A percentile compares a stretch with the other conserved stretches of the same genome.
phyloP scores from a whole-genome alignment of 2,329 filamentous ascomycete species.

The Pestalotiopsis sp. region DNA sequence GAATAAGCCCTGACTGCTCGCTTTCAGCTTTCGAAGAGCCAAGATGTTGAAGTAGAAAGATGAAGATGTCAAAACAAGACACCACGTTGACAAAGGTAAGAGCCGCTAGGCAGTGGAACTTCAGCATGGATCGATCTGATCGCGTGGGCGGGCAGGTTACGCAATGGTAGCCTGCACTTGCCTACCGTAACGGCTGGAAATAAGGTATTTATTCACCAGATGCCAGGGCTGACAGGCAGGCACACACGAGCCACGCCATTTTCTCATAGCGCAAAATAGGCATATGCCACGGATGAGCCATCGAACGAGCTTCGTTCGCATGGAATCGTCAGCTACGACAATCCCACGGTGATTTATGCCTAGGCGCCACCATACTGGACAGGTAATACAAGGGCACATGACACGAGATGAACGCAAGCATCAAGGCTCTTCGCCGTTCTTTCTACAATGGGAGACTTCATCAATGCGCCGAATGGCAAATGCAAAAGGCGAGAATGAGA shows the following conservation, averaged over 20 bases:
- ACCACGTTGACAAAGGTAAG: not conserved
- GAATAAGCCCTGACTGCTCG: too few relatives aligned
- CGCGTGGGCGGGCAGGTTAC: not conserved
- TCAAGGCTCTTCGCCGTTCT: too few relatives aligned
- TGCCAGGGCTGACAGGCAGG: not conserved
- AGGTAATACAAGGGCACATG: too few relatives aligned
- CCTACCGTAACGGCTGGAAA: too few relatives aligned
- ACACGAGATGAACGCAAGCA: too few relatives aligned
- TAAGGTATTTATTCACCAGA: not conserved
- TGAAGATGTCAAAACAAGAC: not conserved
- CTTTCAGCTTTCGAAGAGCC: too few relatives aligned
- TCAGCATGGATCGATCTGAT: not conserved
- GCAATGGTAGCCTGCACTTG: too few relatives aligned
- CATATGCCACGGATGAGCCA: not conserved
- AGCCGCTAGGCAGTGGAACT: not conserved
- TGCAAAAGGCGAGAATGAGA: slow-evolving; percentile 2
- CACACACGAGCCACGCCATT: not conserved
- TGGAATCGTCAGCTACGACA: not conserved
- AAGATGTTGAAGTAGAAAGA: not conserved
- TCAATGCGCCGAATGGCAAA: too few relatives aligned
- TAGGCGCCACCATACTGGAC: too few relatives aligned
- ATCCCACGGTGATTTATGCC: not conserved
- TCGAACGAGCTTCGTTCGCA: not conserved
- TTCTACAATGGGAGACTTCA: too few relatives aligned
- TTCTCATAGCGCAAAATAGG: not conserved